Base-by-base conservation (phyloP, 2,329 filamentous ascomycete species). In the Proliferodiscus dingleyae region DNA sequence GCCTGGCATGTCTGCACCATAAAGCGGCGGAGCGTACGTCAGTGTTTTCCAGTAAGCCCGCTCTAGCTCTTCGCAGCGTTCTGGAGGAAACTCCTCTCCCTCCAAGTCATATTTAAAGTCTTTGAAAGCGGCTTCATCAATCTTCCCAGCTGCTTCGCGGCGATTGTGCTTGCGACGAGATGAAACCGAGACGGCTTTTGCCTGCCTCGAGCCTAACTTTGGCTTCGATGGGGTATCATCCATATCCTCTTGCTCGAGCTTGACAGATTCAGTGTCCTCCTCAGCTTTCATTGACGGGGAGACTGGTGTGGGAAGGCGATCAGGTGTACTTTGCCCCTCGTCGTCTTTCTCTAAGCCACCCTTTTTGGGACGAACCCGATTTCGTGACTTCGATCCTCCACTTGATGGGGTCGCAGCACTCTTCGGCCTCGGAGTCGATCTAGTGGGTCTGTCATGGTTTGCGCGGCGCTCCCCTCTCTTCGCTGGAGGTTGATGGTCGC, bases 1-100 rank as follows among this genome's bases (percentile, higher is more conserved):
- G 10, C 93, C 93, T 57, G 90, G 89, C 78, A 98, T 87, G 66
- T 98, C 93, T 6, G 93, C 93, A 42, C 93, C 93, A 58, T 98
- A 98, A 65, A 98, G 80, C 0, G 93, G 93, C 46, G 88, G 84
- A 37, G 91, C 94, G 68, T 94, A 98, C 18, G 90, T 96, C 51
- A 98, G 75, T 1, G 89, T 95, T 68, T 94, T 96, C 93, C 93
- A 98, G 69, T 98, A 98, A 34, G 84, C 85, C 43, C 88, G 85
- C 67, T 98, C 93, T 5, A 98, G 76, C 63, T 98, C 93, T 57
- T 94, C 89, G 63, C 93, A 97, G 49, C 94, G 80, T 65, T 97
- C 91, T 0, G 85, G 77, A 0, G 89, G 95, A 63, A 86, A 98
- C 43, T 97, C 89, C 5, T 90, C 87, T 55, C 79, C 75, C 37